These are phyloP conservation scores for Glebionis coronaria DNA, from an alignment of 129 eudicot species.

Conservation along the genomic window DNA sequence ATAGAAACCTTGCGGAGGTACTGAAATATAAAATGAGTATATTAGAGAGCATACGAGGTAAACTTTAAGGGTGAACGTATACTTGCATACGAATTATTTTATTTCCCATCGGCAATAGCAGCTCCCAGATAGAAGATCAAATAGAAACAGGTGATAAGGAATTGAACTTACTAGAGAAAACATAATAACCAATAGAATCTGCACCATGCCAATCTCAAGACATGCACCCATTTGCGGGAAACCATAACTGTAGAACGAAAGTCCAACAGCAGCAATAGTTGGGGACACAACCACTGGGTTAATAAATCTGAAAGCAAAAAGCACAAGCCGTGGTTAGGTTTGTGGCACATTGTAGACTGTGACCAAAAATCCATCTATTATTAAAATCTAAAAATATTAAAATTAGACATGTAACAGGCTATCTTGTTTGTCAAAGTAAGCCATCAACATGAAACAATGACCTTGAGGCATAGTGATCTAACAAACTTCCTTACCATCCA, in stretches of 20 bases:
- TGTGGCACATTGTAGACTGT: background rate
- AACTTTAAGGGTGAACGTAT: background rate
- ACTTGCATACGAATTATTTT: background rate
- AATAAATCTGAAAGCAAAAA: slow-evolving; percentile 48
- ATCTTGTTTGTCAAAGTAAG: no score
- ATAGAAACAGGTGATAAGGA: background rate
- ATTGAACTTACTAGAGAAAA: slow-evolving; percentile 76
- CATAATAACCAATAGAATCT: slow-evolving; percentile 71
- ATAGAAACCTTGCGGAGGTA: slow-evolving; percentile 88
- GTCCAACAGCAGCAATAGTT: slow-evolving; percentile 96
- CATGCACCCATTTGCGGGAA: slow-evolving; percentile 85
- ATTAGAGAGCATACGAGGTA: background rate
- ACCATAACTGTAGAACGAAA: slow-evolving; percentile 95
- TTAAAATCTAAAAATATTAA: background rate
- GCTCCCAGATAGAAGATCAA: background rate
- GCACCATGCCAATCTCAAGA: slow-evolving; percentile 84
- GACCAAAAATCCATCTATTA: background rate
- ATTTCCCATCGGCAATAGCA: slow-evolving; percentile 7
- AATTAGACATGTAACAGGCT: background rate
- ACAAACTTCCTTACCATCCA: no score
- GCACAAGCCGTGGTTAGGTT: slow-evolving; percentile 10
- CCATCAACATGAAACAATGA: no score
- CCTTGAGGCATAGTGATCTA: no score
- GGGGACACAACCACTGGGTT: slow-evolving; percentile 98
- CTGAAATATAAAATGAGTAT: slow-evolving; percentile 45